Conservation (phyloP, 768 basidiomycete genomes). For the Suillus brevipes region DNA sequence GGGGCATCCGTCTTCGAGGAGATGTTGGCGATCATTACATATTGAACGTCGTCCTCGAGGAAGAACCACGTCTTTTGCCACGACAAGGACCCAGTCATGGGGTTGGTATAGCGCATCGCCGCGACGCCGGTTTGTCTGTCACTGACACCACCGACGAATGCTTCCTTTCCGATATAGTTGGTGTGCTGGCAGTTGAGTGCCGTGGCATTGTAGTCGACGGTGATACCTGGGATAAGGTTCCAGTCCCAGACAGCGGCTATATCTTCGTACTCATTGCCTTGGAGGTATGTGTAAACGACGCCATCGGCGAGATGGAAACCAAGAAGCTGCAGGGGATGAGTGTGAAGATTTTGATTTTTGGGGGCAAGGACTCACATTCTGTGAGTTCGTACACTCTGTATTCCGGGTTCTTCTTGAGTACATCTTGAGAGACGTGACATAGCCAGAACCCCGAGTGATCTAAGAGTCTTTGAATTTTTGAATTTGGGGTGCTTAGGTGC, state of each 20-base stretch:
- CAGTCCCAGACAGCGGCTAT: constrained; percentile 76
- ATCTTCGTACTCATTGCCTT: constrained; percentile 72
- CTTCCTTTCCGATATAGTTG: constrained; percentile 45
- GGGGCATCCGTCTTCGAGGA: constrained; percentile 45
- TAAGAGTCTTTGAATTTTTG: constrained; percentile 21
- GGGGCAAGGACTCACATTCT: constrained; percentile 46
- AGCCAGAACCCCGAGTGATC: constrained; percentile 64
- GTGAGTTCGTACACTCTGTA: constrained; percentile 62
- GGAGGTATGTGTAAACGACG: constrained; percentile 59
- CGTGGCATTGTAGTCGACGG: constrained; percentile 62
- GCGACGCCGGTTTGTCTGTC: constrained; percentile 56
- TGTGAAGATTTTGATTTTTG: background rate
- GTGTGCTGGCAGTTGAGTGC: constrained; percentile 48
- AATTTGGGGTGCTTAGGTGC: background rate
- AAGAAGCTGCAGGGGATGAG: constrained; percentile 40
- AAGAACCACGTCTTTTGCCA: constrained; percentile 81
- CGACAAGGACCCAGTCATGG: constrained; percentile 49
- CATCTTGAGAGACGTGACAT: constrained; percentile 64
- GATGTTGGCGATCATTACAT: constrained; percentile 59
- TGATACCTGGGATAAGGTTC: constrained; percentile 75
- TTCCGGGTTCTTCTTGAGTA: constrained; percentile 58
- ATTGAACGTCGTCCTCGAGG: constrained; percentile 60
- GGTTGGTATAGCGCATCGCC: constrained; percentile 71
- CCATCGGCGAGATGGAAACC: constrained; percentile 75
- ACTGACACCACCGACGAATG: constrained; percentile 68